Base-by-base conservation (phyloP, 75 land plant species). In the Isoetes taiwanensis region DNA sequence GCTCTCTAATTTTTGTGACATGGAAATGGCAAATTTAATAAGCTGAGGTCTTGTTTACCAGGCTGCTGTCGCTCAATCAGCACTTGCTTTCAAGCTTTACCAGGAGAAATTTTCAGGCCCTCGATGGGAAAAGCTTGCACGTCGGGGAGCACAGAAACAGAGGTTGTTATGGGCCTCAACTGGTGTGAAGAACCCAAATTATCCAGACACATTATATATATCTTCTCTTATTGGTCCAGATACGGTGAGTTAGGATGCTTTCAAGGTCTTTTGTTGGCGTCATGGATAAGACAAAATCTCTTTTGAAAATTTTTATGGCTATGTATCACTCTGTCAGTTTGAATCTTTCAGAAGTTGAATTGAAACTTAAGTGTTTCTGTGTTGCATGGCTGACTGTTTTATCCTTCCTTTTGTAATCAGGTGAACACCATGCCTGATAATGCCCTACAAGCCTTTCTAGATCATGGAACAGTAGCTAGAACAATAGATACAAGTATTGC, bases 361-460 rank as follows among this genome's bases (percentile, higher is more conserved):
- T n/a, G n/a, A n/a, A n/a, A n/a, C n/a, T n/a, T n/a, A n/a, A n/a
- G n/a, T n/a, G n/a, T n/a, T n/a, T n/a, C n/a, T n/a, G n/a, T n/a
- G n/a, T n/a, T n/a, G n/a, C n/a, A n/a, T n/a, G n/a, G 26, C 41
- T 64, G 32, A 24, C 19, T 59, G 27, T 50, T 14, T n/a, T 64
- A 56, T 42, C 27, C n/a, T 26, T 32, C 26, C 19, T 42, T 37
- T 33, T 52, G 34, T n/a, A n/a, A n/a, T n/a, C 56, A 93, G 98
- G 96, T 93, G 12, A 82, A 87, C 1, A 93, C 98, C n/a, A 93
- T 93, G 98, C 98, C 98, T 20, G 96, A 84, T 55, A 76, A 70
- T 35, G 98, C 98, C 19, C 76, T 93, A 28, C 60, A 81, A 48
- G 98, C 98, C 48, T 87, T 88, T 61, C 28, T 84, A 17, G 86